These are phyloP conservation scores for Angophora floribunda DNA, from an alignment of 345 rosid species.

Conservation along the genomic window DNA sequence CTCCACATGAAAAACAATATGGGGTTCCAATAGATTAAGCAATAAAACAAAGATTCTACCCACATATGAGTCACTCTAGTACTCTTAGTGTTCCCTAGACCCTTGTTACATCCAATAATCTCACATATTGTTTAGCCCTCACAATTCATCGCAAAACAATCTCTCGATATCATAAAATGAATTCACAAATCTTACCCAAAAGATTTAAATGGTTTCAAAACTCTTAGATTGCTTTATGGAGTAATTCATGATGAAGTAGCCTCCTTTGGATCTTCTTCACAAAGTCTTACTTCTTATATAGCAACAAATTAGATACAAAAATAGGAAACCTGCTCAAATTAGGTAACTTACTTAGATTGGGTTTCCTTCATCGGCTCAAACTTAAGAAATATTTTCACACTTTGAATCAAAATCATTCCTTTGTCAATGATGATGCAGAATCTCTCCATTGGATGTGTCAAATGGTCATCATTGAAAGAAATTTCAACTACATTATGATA, in stretches of 20 bases:
- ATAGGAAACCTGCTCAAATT: background rate
- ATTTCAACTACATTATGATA: background rate
- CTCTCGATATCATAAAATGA: background rate
- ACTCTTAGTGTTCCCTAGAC: background rate
- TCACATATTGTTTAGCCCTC: background rate
- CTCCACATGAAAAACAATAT: background rate
- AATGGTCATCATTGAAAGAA: background rate
- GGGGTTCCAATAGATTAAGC: background rate
- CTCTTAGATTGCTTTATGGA: background rate
- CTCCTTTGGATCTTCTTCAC: background rate
- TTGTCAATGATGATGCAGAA: background rate
- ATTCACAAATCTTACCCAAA: background rate
- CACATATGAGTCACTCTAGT: background rate
- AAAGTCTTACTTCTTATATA: background rate
- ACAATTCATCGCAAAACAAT: accelerated
- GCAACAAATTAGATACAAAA: background rate
- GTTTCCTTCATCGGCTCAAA: background rate
- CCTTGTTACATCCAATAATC: background rate
- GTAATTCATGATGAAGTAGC: background rate
- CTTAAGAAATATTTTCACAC: background rate
- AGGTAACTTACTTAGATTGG: background rate
- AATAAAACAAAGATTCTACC: background rate
- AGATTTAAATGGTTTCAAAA: background rate
- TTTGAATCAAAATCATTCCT: background rate
- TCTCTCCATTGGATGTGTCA: background rate